Evolutionary conservation across 148 eudicot species (phyloP), one percentile per base, ranked within the genome.

Genomic region (Dysphania ambrosioides): DNA sequence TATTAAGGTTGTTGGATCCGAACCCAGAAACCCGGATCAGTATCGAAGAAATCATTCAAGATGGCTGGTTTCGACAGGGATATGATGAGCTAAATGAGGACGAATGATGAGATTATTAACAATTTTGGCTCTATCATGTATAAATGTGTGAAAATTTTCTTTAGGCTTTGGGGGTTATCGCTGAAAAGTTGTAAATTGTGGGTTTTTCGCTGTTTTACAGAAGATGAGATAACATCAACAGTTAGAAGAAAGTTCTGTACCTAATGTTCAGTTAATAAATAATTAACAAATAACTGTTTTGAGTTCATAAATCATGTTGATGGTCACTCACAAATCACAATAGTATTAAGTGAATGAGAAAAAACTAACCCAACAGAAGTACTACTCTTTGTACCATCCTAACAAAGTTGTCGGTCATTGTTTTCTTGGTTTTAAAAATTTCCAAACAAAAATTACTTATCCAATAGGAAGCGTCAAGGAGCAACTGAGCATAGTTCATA

Each of bases 41-140:
- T 32, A 72, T 93, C 40, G 82, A 86, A 13, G 96, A 88, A 75
- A 86, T 93, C 18, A 2, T 79, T 30, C 72, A 69, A 29, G 90
- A 93, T 70, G 85, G 83, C 4, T 93, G 97, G 97, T 90, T 93
- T 72, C 79, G 47, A 27, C 85, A 81, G 73, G 93, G 83, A 15
- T 86, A 72, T 71, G 81, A 83, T 13, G 69, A 73, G 5, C 29
- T 34, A 61, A 64, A 53, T 67, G 69, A 74, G 19, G 69, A 61
- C 8, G 78, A 56, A 21, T 36, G 29, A 66, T n/a, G 15, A 26
- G 16, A 58, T 58, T 12, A 27, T 1, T 58, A 15, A n/a, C n/a
- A n/a, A n/a, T n/a, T n/a, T n/a, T n/a, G n/a, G n/a, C n/a, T n/a
- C n/a, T n/a, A n/a, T n/a, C n/a, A n/a, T n/a, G 51, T 11, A 18